Conservation (phyloP, 257 asterid genomes). For the Knoxia roxburghii region DNA sequence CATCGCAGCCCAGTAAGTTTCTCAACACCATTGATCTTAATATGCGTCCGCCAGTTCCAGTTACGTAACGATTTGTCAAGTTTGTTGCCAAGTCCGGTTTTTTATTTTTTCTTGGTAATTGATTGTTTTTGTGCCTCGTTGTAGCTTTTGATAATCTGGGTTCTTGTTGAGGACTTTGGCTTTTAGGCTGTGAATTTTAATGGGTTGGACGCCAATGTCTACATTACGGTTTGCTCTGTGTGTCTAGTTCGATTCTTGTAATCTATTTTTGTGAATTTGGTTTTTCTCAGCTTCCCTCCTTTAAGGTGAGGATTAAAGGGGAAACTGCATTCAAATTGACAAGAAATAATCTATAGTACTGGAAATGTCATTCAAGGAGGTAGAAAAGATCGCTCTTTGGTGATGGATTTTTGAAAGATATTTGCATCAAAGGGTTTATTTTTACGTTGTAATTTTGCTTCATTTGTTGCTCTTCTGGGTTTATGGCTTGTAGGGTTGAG, state of each 20-base stretch:
- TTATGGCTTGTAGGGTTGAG: neutral
- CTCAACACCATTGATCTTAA: neutral
- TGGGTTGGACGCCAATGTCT: neutral
- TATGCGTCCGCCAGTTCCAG: neutral
- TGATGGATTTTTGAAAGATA: neutral
- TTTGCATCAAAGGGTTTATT: neutral
- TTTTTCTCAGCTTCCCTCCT: too few species aligned
- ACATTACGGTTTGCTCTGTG: neutral
- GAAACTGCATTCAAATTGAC: neutral
- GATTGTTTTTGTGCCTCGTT: neutral
- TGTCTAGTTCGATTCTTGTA: neutral
- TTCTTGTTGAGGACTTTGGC: neutral
- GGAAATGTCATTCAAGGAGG: neutral
- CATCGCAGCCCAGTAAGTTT: constrained; percentile 6
- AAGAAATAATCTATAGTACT: neutral
- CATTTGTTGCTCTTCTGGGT: neutral
- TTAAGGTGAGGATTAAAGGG: neutral
- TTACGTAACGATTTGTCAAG: neutral
- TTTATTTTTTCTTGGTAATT: neutral
- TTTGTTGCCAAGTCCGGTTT: neutral
- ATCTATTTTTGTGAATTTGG: neutral
- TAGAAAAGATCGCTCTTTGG: constrained; percentile 1
- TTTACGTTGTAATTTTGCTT: constrained; percentile 3
- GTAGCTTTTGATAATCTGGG: neutral
- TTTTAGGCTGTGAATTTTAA: neutral